Evolutionary conservation across 768 basidiomycete species (phyloP), one percentile per base, ranked within the genome.

Genomic region (Mycena polygramma): DNA sequence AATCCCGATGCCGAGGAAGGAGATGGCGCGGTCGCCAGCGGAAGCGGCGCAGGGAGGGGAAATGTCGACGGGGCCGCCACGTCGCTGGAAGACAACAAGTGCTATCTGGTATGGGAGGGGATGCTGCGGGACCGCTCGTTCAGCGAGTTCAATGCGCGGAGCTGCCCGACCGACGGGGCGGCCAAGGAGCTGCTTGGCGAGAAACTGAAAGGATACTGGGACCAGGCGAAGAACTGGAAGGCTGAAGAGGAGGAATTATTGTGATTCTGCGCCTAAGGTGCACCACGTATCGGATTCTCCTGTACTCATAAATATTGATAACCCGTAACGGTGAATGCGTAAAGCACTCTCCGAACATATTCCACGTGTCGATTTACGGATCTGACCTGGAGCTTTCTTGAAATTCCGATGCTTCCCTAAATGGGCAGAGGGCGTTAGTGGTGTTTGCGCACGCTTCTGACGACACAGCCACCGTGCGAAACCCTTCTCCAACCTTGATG

Each of bases 81-180:
- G 45, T 92, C 89, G n/a, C 78, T 98, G 77, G 94, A 92, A 68
- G 88, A 95, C 73, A 99, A 99, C 79, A 87, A 88, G 68, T 99
- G 98, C 79, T 92, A 89, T 77, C 80, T 98, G 61, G 89, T 99
- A 9, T 99, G 98, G 97, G 95, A 97, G 77, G 98, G 98, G 13
- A 87, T 90, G 57, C 79, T 98, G 67, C 87, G 94, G 67, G 96
- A 99, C 75, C 85, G 94, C 52, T 85, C 88, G 60, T 99, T 96
- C 81, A 90, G 80, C 76, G 82, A 82, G 63, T 98, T 98, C 82
- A 93, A 90, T 77, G 91, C 92, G 41, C 92, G 89, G 83, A 90
- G 86, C 63, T 94, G 93, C 74, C 94, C 93, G 37, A 94, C 93
- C 0, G 98, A 99, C 79, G 82, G 87, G 26, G 86, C 91, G 45